Conservation (phyloP, 345 rosid species). For the Aethionema arabicum region DNA sequence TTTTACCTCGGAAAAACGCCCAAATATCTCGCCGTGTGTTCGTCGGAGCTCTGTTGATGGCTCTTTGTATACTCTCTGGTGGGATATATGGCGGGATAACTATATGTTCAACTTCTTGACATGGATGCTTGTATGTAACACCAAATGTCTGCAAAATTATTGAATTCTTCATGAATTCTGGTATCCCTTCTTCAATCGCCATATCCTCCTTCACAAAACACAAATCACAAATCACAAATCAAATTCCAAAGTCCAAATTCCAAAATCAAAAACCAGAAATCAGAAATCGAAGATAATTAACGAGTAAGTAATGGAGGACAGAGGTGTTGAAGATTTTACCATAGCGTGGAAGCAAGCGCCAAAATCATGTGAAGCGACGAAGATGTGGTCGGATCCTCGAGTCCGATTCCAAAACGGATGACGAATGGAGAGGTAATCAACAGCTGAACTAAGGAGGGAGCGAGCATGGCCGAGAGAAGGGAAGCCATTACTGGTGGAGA, state of each 20-base stretch:
- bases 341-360: constrained; percentile 93
- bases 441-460: constrained; percentile 64
- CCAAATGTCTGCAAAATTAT: constrained; percentile 91
- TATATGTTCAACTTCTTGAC: constrained; percentile 80
- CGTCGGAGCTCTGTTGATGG: constrained; percentile 44
- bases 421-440: constrained; percentile 48
- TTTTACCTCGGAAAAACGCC: constrained; percentile 91
- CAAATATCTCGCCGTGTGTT: constrained; percentile 65
- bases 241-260: too few species aligned
- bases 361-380: constrained; percentile 90
- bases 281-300: too few species aligned
- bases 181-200: constrained; percentile 78
- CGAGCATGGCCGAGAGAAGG: constrained; percentile 93
- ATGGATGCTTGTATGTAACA: constrained; percentile 74
- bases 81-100: constrained; percentile 91
- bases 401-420: constrained; percentile 87
- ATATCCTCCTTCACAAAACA: constrained; percentile 60
- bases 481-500: constrained; percentile 82
- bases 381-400: constrained; percentile 78
- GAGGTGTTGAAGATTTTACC: constrained; percentile 41
- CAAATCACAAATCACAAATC: too few species aligned
- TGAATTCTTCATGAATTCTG: constrained; percentile 78
- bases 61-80: constrained; percentile 54
- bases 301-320: neutral
- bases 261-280: too few species aligned